Evolutionary conservation across 192 early-diverging fungal genomes (phyloP).

Genomic region (Chytriomyces hyalinus): DNA sequence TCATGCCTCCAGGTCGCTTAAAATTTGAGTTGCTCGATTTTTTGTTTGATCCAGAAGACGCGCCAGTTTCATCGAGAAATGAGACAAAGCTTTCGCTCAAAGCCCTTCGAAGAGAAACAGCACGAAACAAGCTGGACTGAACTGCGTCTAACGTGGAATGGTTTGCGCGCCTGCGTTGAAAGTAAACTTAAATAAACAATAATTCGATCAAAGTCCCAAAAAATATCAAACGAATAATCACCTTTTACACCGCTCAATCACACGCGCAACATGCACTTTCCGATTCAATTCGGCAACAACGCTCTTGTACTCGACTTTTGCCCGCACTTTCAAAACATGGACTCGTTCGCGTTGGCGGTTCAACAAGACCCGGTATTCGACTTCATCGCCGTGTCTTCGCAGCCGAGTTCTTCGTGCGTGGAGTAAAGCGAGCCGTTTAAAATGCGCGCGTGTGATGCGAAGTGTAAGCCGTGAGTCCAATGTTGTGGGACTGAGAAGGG

Average conservation of each 20-base stretch:
- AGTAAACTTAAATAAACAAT: too few species aligned
- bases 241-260: constrained; percentile 41
- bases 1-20: constrained; percentile 17
- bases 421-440: constrained; percentile 20
- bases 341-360: constrained; percentile 47
- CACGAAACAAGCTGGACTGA: constrained; percentile 45
- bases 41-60: not conserved
- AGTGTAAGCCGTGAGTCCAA: not conserved
- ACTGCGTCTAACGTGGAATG: constrained; percentile 3
- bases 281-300: constrained; percentile 51
- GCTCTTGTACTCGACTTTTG: constrained; percentile 46
- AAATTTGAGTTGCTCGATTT: constrained; percentile 10
- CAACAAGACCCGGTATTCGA: constrained; percentile 45
- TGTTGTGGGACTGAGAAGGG: not conserved
- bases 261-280: constrained; percentile 39
- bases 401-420: constrained; percentile 41
- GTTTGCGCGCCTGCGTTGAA: too few species aligned
- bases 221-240: constrained; percentile 3
- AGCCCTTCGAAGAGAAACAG: constrained; percentile 47
- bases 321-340: constrained; percentile 39
- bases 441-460: constrained; percentile 16
- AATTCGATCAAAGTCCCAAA: too few species aligned
- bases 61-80: constrained; percentile 26
- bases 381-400: constrained; percentile 33
- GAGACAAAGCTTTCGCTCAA: constrained; percentile 48